Base-by-base conservation (phyloP, 495 filamentous ascomycete species). In the Annulohypoxylon stygium region DNA sequence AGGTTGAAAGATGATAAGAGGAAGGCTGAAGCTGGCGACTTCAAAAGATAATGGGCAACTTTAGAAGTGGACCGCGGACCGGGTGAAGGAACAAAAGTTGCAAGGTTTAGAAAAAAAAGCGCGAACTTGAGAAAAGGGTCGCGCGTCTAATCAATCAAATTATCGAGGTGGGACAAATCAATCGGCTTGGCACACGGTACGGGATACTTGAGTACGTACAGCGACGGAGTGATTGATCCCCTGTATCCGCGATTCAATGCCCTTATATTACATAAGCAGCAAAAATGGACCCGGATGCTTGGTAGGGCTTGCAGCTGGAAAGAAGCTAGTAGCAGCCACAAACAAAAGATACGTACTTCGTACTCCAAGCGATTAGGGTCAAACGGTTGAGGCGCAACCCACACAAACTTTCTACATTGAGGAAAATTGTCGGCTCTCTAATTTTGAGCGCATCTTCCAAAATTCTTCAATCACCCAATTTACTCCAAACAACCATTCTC, bases 361-460 rank as follows among this genome's bases (percentile, higher is more conserved):
- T 74, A 74, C 65, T 33, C 41, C 51, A 66, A 73, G 61, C 65
- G 75, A 77, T 79, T 79, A 79, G 77, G 77, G 77, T 79, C 77
- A 77, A 76, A 64, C 51, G 58, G 65, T 58, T 65, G 55, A 48
- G 62, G 65, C 61, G 67, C 67, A 76, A 69, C 77, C 72, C 77
- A 74, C 77, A 79, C 77, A 79, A 78, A 62, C 75, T 72, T 55
- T 50, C 37, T 62, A 50, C 53, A 59, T 65, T 43, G 51, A 75
- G 77, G 77, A 78, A 78, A 79, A 79, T 79, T 79, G 66, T 76
- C 72, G 73, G 77, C 69, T 71, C 61, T 69, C 63, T 47, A 77
- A 74, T 79, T 77, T 77, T 51, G 71, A 63, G 36, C 59, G 55
- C 59, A 43, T 66, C 41, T 67, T 74, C 54, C 65, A 77, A 77